Evolutionary conservation across 306 rosid genomes (phyloP).

Genomic region (Benincasa hispida): DNA sequence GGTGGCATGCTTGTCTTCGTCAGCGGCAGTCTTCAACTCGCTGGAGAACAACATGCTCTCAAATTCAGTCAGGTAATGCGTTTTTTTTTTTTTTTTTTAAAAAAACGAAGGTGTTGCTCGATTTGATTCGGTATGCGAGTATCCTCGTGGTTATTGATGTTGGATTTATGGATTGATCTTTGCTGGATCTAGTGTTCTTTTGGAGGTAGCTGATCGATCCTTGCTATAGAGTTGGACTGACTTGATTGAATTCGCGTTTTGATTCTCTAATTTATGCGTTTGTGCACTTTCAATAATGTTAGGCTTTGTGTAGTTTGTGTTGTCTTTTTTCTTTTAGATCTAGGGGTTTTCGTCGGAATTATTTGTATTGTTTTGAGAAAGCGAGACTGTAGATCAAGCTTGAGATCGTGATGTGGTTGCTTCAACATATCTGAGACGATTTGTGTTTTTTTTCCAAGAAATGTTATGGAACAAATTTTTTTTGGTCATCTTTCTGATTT

Average conservation of each 20-base stretch:
- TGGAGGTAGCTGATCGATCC: neutral
- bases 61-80: constrained; percentile 77
- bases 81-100: neutral
- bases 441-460: neutral
- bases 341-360: neutral
- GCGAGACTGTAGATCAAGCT: neutral
- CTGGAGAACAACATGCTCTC: constrained; percentile 86
- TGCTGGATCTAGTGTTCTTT: neutral
- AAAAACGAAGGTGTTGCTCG: neutral
- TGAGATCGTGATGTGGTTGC: neutral
- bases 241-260: neutral
- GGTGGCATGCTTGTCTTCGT: constrained; percentile 89
- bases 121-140: neutral
- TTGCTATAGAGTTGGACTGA: neutral
- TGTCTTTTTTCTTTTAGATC: neutral
- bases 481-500: neutral
- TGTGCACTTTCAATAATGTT: neutral
- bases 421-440: neutral
- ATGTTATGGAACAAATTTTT: neutral
- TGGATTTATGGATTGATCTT: neutral
- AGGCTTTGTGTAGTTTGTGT: neutral
- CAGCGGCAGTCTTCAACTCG: constrained; percentile 84
- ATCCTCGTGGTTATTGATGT: neutral
- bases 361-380: neutral
- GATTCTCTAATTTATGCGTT: neutral